phyloP scores from a whole-genome alignment of 768 basidiomycete genomes.

The Lentinula detonsa region DNA sequence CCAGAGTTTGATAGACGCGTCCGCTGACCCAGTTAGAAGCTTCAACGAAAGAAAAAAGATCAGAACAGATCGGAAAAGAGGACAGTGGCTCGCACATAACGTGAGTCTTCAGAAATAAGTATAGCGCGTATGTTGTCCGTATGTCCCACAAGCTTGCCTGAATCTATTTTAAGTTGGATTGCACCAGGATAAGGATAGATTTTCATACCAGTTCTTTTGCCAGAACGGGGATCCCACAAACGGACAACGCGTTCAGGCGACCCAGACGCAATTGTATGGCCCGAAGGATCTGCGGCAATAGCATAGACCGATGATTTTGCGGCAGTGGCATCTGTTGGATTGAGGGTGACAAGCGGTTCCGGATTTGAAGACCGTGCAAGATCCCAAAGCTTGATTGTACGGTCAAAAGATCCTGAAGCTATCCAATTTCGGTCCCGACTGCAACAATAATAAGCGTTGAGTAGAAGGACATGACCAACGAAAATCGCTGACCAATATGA shows the following conservation, averaged over 20 bases:
- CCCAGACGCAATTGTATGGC: slow-evolving; percentile 79
- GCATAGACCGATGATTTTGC: slow-evolving; percentile 77
- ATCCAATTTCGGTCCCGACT: slow-evolving; percentile 84
- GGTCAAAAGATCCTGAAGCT: slow-evolving; percentile 91
- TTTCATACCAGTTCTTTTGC: slow-evolving; percentile 52
- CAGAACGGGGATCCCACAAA: slow-evolving; percentile 89
- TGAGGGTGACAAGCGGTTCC: slow-evolving; percentile 57
- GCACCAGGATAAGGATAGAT: not conserved
- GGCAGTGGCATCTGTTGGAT: slow-evolving; percentile 58
- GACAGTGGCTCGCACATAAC: slow-evolving; percentile 56
- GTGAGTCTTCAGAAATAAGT: slow-evolving; percentile 82
- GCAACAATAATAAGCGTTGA: slow-evolving; percentile 9
- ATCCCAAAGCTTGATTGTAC: slow-evolving; percentile 94
- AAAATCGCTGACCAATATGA: slow-evolving; percentile 52
- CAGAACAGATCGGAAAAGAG: not conserved
- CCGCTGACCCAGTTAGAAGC: slow-evolving; percentile 84
- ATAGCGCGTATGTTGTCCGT: slow-evolving; percentile 95
- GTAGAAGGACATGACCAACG: not conserved
- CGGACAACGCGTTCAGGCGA: slow-evolving; percentile 88
- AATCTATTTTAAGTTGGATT: not conserved
- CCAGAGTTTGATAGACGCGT: slow-evolving; percentile 93
- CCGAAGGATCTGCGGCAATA: slow-evolving; percentile 71
- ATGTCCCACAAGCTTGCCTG: slow-evolving; percentile 87
- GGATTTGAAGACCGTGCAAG: slow-evolving; percentile 35
- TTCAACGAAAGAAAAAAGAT: slow-evolving; percentile 18